Conservation (phyloP, 768 basidiomycete species). For the Vararia minispora region DNA sequence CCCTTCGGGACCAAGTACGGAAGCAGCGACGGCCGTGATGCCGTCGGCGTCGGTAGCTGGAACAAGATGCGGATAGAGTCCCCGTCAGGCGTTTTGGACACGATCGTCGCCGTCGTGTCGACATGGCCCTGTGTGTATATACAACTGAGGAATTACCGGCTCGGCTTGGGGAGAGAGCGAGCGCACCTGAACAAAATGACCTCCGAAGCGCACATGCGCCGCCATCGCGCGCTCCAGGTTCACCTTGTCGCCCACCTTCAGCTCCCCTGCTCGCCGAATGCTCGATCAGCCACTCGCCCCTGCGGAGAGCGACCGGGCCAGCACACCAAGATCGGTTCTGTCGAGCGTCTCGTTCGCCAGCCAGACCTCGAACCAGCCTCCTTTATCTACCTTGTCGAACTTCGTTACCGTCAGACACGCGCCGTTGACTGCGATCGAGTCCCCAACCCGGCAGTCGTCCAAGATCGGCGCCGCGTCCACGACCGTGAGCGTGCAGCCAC, state of each 20-base stretch:
- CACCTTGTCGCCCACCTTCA: constrained; percentile 66
- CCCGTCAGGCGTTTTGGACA: constrained; percentile 59
- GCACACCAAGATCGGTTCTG: constrained; percentile 79
- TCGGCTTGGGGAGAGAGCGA: not conserved
- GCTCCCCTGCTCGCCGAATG: constrained; percentile 53
- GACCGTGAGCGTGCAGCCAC: constrained; percentile 80
- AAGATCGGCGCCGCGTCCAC: constrained; percentile 61
- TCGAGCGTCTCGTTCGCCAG: constrained; percentile 91
- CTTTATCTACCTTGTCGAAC: constrained; percentile 50
- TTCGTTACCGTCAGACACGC: constrained; percentile 86
- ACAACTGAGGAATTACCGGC: not conserved
- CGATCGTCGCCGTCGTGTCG: constrained; percentile 75
- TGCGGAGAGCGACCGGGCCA: not conserved
- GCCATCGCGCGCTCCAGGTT: constrained; percentile 96
- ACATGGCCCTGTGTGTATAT: constrained; percentile 67
- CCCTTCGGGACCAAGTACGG: constrained; percentile 89
- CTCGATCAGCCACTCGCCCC: not conserved
- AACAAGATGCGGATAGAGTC: constrained; percentile 84
- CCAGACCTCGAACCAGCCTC: constrained; percentile 89
- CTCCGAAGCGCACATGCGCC: constrained; percentile 84
- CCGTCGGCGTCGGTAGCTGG: constrained; percentile 52
- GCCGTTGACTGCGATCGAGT: constrained; percentile 80
- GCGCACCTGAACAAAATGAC: constrained; percentile 91
- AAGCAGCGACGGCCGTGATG: constrained; percentile 49
- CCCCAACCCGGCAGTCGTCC: constrained; percentile 83